These are phyloP conservation scores for Fagopyrum homotropicum DNA, from an alignment of 148 eudicot genomes.

Conservation along the genomic window DNA sequence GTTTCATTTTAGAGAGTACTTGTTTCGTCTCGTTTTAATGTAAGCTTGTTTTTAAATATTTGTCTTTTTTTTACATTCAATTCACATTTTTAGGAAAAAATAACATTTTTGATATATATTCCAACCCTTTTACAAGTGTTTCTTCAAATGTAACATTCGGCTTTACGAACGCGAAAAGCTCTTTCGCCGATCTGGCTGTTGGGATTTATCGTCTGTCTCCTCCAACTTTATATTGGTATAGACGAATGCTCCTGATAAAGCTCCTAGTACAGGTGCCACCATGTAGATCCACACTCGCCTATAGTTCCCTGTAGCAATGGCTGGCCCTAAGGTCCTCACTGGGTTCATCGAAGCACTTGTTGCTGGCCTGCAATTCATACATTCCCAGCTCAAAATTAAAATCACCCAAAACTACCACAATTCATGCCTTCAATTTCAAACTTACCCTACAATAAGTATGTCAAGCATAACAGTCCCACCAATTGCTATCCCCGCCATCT, in stretches of 20 bases:
- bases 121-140: too few species aligned
- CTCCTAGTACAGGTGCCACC: conserved; percentile 8
- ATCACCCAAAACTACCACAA: not conserved
- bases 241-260: conserved; percentile 1
- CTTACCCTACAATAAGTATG: conserved; percentile 14
- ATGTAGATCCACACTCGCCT: conserved; percentile 10
- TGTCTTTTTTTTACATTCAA: too few species aligned
- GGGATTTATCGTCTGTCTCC: not conserved
- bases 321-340: conserved; percentile 14
- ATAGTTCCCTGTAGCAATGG: conserved; percentile 8
- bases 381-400: not conserved
- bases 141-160: too few species aligned
- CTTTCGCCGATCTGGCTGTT: not conserved
- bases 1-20: too few species aligned
- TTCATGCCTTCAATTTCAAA: not conserved
- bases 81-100: too few species aligned
- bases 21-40: too few species aligned
- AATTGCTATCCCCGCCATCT: conserved; percentile 12
- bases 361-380: conserved; percentile 3
- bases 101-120: too few species aligned
- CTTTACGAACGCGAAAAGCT: not conserved
- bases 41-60: too few species aligned
- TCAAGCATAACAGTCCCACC: conserved; percentile 14
- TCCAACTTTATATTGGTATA: conserved; percentile 10
- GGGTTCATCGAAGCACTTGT: conserved; percentile 17